phyloP scores from a whole-genome alignment of 345 rosid species.

The Eucalyptus pumila region DNA sequence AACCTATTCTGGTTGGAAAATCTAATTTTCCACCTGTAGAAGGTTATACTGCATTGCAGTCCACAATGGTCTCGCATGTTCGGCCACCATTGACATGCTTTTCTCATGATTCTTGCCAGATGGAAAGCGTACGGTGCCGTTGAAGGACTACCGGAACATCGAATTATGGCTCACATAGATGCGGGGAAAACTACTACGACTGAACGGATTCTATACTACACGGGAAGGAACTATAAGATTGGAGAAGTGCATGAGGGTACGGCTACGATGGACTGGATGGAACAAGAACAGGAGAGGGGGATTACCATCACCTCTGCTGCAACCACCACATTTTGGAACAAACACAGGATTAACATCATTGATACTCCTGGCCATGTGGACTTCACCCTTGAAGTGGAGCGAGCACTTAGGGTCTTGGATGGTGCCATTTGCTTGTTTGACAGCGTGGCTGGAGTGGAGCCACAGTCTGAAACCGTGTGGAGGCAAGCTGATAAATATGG shows the following conservation, averaged over 20 bases:
- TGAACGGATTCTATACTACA: conserved; percentile 73
- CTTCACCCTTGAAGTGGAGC: conserved; percentile 94
- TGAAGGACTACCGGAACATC: conserved; percentile 81
- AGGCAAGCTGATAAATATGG: conserved; percentile 99
- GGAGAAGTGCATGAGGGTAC: conserved; percentile 99
- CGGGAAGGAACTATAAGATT: conserved; percentile 94
- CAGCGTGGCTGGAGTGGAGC: conserved; percentile 99
- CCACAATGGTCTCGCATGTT: not conserved
- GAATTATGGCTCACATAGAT: conserved; percentile 99
- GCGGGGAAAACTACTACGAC: conserved; percentile 99
- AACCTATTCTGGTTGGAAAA: not conserved
- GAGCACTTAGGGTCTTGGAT: conserved; percentile 91
- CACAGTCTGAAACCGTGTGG: conserved; percentile 99
- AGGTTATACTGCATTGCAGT: not conserved
- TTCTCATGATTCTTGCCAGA: conserved; percentile 16
- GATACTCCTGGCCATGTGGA: conserved; percentile 97
- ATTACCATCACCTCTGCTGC: conserved; percentile 97
- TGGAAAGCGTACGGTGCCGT: conserved; percentile 52
- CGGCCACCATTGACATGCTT: not conserved
- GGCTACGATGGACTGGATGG: conserved; percentile 99
- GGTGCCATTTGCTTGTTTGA: conserved; percentile 96
- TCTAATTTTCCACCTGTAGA: not conserved
- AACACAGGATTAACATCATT: conserved; percentile 87
- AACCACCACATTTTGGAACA: conserved; percentile 86
- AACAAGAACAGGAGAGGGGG: conserved; percentile 99